Evolutionary conservation across 805 yeast species (phyloP).

Genomic region (Monosporozyma yasuniensis): DNA sequence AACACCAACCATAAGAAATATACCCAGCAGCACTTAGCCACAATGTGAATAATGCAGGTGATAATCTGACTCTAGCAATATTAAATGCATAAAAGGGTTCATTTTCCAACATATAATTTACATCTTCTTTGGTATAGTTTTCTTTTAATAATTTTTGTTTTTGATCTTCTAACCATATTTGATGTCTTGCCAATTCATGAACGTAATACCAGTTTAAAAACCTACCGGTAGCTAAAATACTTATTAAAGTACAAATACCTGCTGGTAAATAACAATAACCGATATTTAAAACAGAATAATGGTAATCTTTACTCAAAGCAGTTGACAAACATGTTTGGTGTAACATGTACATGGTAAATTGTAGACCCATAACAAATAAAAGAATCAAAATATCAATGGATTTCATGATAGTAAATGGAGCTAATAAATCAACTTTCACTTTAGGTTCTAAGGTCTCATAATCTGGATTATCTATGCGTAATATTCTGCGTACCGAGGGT

Average conservation of each 20-base stretch:
- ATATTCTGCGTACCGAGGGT: slow-evolving; percentile 13
- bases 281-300: slow-evolving; percentile 44
- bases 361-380: slow-evolving; percentile 50
- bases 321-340: slow-evolving; percentile 57
- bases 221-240: slow-evolving; percentile 52
- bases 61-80: slow-evolving; percentile 45
- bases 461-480: slow-evolving; percentile 28
- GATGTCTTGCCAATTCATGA: slow-evolving; percentile 13
- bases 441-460: slow-evolving; percentile 21
- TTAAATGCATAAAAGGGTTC: slow-evolving; percentile 38
- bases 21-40: slow-evolving; percentile 33
- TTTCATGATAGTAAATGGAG: slow-evolving; percentile 37
- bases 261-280: slow-evolving; percentile 69
- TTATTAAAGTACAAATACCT: slow-evolving; percentile 56
- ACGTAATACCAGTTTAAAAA: slow-evolving; percentile 39
- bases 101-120: slow-evolving; percentile 13
- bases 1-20: slow-evolving; percentile 65
- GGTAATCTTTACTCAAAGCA: slow-evolving; percentile 41
- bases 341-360: slow-evolving; percentile 64
- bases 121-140: slow-evolving; percentile 12
- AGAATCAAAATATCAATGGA: slow-evolving; percentile 39
- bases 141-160: slow-evolving; percentile 11
- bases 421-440: slow-evolving; percentile 22
- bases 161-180: slow-evolving; percentile 15
- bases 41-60: slow-evolving; percentile 38